phyloP scores from a whole-genome alignment of 2,329 filamentous ascomycete genomes.

The Orbilia javanica region DNA sequence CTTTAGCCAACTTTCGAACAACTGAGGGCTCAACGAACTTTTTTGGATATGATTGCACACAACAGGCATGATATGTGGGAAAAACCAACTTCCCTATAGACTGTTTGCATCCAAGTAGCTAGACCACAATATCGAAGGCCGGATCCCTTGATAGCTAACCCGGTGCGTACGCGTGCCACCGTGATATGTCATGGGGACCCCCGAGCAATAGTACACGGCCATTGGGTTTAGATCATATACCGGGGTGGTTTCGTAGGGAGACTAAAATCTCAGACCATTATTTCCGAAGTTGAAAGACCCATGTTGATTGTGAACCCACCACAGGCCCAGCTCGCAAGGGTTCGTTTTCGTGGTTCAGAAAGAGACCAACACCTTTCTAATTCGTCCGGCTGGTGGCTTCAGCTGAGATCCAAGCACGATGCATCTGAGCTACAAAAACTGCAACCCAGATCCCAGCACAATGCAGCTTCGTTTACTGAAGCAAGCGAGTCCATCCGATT shows the following conservation, averaged over 20 bases:
- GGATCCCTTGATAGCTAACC: not conserved
- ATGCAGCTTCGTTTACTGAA: conserved; percentile 39
- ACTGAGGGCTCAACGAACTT: not conserved
- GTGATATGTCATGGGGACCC: conserved; percentile 16
- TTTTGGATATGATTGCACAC: not conserved
- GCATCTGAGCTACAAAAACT: conserved; percentile 25
- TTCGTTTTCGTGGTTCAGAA: conserved; percentile 12
- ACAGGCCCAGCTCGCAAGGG: conserved; percentile 25
- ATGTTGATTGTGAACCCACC: conserved; percentile 10
- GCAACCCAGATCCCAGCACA: conserved; percentile 27
- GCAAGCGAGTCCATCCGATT: conserved; percentile 43
- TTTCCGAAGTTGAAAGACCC: conserved; percentile 5
- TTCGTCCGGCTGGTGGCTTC: conserved; percentile 11
- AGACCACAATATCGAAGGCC: conserved; percentile 2
- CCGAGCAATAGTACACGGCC: not conserved
- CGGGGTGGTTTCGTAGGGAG: too few relatives aligned
- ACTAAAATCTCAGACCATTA: conserved; percentile 12
- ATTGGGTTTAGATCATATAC: conserved; percentile 9
- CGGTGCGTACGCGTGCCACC: not conserved
- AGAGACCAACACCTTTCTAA: conserved; percentile 15
- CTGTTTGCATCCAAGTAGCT: not conserved
- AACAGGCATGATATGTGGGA: not conserved
- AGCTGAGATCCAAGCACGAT: conserved; percentile 27
- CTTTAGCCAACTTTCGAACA: not conserved
- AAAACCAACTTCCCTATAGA: not conserved